phyloP scores from a whole-genome alignment of 225 moss, liverwort and hornwort genomes.

The Polytrichum commune region DNA sequence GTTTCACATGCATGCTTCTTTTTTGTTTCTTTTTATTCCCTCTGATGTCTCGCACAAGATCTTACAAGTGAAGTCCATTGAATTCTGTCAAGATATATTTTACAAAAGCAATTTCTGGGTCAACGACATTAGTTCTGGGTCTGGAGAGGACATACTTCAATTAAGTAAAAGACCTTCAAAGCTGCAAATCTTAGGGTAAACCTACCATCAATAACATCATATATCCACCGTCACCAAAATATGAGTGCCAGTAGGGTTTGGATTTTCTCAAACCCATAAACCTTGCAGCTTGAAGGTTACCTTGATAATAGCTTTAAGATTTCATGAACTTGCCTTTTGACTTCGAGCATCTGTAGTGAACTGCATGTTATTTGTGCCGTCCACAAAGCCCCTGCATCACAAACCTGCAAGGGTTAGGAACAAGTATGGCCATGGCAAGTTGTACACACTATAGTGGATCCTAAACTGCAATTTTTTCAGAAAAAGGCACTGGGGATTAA shows the following conservation, averaged over 20 bases:
- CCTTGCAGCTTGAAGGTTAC: background rate
- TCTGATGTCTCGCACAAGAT: too few species aligned
- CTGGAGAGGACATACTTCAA: background rate
- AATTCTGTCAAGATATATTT: too few species aligned
- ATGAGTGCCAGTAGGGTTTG: background rate
- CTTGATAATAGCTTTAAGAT: background rate
- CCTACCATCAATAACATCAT: background rate
- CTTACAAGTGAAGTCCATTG: too few species aligned
- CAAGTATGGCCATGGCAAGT: background rate
- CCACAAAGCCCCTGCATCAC: slow-evolving; percentile 76
- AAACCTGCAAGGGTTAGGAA: background rate
- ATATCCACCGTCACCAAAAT: background rate
- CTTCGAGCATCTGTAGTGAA: slow-evolving; percentile 86
- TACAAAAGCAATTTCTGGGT: too few species aligned
- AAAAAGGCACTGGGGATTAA: background rate
- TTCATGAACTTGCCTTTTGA: slow-evolving; percentile 58
- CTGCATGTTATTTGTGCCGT: slow-evolving; percentile 78
- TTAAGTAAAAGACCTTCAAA: background rate
- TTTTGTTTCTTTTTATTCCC: too few species aligned
- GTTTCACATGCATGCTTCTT: background rate
- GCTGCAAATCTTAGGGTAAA: background rate
- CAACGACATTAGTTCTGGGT: too few species aligned
- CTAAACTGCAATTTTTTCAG: background rate
- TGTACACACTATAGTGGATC: background rate
- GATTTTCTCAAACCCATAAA: background rate